Evolutionary conservation across 805 yeast genomes (phyloP), one percentile per base, ranked within the genome.

Genomic region (Nakazawaea wickerhamii): DNA sequence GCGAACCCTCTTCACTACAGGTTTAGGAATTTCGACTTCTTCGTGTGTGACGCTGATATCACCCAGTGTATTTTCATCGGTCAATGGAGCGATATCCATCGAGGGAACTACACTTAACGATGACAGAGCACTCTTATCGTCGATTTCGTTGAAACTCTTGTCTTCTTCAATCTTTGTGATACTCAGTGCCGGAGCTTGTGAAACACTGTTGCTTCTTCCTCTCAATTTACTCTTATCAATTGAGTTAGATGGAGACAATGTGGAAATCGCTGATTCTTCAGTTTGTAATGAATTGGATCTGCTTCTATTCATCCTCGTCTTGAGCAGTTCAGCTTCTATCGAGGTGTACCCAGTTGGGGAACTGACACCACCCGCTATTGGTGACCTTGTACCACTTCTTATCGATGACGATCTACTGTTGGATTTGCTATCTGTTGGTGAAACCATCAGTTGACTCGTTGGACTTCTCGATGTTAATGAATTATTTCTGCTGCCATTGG

Each of bases 1-100:
- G 25, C 81, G 54, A 9, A 76, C 81, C 48, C 62, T 72, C 48
- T 73, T 75, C 2, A 57, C 40, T 2, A 41, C 32, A 5, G 38
- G 30, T 5, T 41, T 19, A 5, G 33, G 17, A 9, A 33, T 18
- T 23, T 17, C 32, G 28, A 23, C 4, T 21, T 36, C 44, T n/a
- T 41, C 40, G 19, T 41, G 45, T 9, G 38, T 11, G 5, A 36
- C 27, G 18, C 4, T 15, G 13, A 37, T 5, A 4, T 35, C 25
- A 6, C 30, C 22, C 21, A 23, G 27, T 9, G 50, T 3, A 17
- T 47, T 48, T 4, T 59, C 62, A 22, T 45, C 42, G 17, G 43
- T 50, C 23, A 23, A 32, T 20, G n/a, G 15, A 3, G 10, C 22
- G 17, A 15, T 15, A 11, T 17, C 20, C 10, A 8, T 31, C 21